Evolutionary conservation across 495 filamentous ascomycete genomes (phyloP).

Genomic region (Platismatia glauca): DNA sequence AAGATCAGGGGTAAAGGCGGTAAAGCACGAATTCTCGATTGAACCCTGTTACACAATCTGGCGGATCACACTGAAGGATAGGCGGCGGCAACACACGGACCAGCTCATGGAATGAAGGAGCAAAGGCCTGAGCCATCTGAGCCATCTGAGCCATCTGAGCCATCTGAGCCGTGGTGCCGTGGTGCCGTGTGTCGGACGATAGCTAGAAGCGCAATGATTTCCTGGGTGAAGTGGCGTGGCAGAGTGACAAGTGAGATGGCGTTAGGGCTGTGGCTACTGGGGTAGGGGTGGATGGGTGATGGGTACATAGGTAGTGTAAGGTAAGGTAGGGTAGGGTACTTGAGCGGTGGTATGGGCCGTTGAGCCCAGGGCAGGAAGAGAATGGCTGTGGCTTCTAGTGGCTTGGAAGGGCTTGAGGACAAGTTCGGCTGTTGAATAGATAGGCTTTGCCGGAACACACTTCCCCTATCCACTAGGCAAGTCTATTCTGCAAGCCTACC

Average conservation of each 20-base stretch:
- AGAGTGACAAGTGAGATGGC: background rate
- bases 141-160: too few relatives aligned
- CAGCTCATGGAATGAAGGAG: too few relatives aligned
- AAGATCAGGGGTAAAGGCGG: conserved; percentile 2
- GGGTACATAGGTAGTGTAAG: too few relatives aligned
- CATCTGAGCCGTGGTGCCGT: too few relatives aligned
- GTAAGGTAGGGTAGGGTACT: too few relatives aligned
- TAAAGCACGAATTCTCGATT: background rate
- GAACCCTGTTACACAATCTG: background rate
- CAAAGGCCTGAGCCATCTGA: too few relatives aligned
- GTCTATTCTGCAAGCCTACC: conserved; percentile 7
- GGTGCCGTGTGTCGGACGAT: too few relatives aligned
- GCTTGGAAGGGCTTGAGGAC: background rate
- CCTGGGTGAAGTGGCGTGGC: too few relatives aligned
- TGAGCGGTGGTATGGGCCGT: background rate
- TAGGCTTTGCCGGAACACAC: conserved; percentile 12
- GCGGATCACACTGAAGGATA: too few relatives aligned
- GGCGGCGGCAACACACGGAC: too few relatives aligned
- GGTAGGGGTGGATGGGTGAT: too few relatives aligned
- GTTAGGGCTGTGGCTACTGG: too few relatives aligned
- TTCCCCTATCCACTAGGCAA: conserved; percentile 11
- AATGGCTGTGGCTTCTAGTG: background rate
- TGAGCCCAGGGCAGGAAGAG: background rate
- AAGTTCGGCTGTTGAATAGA: background rate
- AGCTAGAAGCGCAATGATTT: background rate